phyloP scores from a whole-genome alignment of 1,139 yeast genomes.

The Yamadazyma mexicana region DNA sequence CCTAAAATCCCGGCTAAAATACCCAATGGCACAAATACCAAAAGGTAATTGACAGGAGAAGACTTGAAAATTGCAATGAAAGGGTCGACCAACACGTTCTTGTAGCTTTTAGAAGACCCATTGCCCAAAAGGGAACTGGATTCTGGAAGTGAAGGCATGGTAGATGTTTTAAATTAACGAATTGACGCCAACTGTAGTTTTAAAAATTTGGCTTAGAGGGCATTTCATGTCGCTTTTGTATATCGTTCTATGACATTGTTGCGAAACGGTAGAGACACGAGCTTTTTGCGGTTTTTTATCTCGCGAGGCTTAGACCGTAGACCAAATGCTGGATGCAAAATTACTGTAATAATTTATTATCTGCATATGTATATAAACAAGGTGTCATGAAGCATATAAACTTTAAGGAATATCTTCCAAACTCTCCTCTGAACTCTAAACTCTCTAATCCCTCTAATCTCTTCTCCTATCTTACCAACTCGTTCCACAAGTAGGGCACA shows the following conservation, averaged over 20 bases:
- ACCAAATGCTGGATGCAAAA: too few species aligned
- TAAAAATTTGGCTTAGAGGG: neutral
- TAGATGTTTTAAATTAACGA: neutral
- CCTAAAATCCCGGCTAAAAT: constrained; percentile 61
- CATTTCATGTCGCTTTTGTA: neutral
- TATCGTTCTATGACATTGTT: neutral
- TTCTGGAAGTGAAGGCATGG: constrained; percentile 5
- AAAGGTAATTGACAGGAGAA: constrained; percentile 74
- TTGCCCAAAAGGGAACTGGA: constrained; percentile 5
- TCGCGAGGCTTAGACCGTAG: neutral
- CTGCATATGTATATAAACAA: too few species aligned
- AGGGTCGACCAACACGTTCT: constrained; percentile 10
- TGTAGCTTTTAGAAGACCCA: neutral
- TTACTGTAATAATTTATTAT: too few species aligned
- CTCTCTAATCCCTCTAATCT: neutral
- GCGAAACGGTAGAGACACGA: neutral
- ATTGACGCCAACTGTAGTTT: neutral
- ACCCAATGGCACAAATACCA: constrained; percentile 89
- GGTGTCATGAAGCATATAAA: too few species aligned
- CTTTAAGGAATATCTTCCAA: too few species aligned
- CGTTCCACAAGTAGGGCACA: constrained; percentile 68
- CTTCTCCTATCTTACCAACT: constrained; percentile 25
- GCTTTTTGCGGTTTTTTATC: too few species aligned
- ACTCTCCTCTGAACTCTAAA: too few species aligned
- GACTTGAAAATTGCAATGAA: constrained; percentile 44